Percentiles rank a stretch among this genome's conserved stretches.
Conservation (phyloP, 164 flowering plant genomes). For the Santalum album region DNA sequence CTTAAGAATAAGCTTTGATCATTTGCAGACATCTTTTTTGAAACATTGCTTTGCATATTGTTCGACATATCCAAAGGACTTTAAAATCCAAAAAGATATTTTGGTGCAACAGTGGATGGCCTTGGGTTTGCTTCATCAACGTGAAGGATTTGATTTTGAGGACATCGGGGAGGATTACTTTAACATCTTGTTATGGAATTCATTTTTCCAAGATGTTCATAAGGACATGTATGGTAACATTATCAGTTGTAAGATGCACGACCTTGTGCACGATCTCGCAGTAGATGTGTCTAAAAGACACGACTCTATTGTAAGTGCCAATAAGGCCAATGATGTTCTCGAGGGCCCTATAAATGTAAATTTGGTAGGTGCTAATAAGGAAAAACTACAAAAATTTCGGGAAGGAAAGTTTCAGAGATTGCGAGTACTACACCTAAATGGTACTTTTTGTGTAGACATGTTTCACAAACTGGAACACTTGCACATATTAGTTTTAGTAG, state of each 20-base stretch:
- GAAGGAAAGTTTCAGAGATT: too few species aligned
- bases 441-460: too few species aligned
- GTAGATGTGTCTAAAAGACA: too few species aligned
- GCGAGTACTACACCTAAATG: too few species aligned
- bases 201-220: conserved; percentile 15
- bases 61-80: conserved; percentile 10
- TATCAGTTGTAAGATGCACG: conserved; percentile 17
- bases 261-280: conserved; percentile 16
- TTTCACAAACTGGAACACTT: not conserved
- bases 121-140: conserved; percentile 7
- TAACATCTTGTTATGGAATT: conserved; percentile 5
- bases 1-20: conserved; percentile 11
- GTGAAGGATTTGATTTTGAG: not conserved
- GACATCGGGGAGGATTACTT: conserved; percentile 12
- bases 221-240: not conserved
- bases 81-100: not conserved
- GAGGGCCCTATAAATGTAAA: not conserved
- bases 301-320: not conserved
- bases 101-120: conserved; percentile 14
- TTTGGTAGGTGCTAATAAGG: not conserved
- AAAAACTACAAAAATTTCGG: not conserved
- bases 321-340: not conserved
- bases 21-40: conserved; percentile 3
- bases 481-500: conserved; percentile 4
- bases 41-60: conserved; percentile 19